These are phyloP conservation scores for Penicillium oxalicum DNA, from an alignment of 2,329 filamentous ascomycete species.

Conservation along the genomic window DNA sequence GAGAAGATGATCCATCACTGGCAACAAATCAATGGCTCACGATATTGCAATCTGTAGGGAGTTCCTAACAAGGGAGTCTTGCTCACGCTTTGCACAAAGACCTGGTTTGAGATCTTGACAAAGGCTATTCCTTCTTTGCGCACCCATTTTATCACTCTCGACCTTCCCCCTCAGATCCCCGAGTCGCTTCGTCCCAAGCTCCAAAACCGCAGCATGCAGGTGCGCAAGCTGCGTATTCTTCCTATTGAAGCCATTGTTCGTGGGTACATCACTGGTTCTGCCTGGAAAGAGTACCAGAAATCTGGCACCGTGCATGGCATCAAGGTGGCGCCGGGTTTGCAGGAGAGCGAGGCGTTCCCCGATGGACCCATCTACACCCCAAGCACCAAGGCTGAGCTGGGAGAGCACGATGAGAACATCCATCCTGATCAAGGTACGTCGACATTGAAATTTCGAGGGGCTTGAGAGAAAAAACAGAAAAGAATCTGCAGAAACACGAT, in stretches of 20 bases:
- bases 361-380: conserved; percentile 69
- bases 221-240: conserved; percentile 66
- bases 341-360: conserved; percentile 63
- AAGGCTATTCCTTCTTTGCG: conserved; percentile 52
- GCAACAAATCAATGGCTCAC: conserved; percentile 3
- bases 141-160: conserved; percentile 58
- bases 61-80: conserved; percentile 63
- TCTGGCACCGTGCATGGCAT: conserved; percentile 76
- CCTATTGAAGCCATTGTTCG: conserved; percentile 81
- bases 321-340: conserved; percentile 59
- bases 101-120: conserved; percentile 62
- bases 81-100: conserved; percentile 60
- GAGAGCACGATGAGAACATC: conserved; percentile 82
- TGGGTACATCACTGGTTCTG: conserved; percentile 81
- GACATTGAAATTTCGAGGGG: background rate
- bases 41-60: conserved; percentile 43
- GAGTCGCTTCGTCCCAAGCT: conserved; percentile 47
- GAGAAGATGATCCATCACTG: conserved; percentile 30
- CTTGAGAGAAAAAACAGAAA: background rate
- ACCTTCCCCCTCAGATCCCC: conserved; percentile 49
- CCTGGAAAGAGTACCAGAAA: conserved; percentile 71
- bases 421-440: conserved; percentile 56
- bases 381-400: conserved; percentile 75
- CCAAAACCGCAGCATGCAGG: conserved; percentile 67
- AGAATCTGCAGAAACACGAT: background rate